phyloP scores from a whole-genome alignment of 2,329 filamentous ascomycete genomes.

The Nemania sp. region DNA sequence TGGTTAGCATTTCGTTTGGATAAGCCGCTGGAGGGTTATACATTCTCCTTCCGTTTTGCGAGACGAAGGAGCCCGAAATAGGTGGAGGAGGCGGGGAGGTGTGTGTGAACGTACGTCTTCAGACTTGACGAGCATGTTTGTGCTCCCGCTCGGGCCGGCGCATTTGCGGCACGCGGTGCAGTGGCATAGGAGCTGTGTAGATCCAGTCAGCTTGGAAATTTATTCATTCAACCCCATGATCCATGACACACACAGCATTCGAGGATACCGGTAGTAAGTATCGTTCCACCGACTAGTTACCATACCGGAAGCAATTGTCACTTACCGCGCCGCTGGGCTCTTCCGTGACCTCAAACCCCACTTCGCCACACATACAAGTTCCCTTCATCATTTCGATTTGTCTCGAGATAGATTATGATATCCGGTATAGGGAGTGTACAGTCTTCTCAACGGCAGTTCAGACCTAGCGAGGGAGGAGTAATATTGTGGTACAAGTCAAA shows the following conservation, averaged over 20 bases:
- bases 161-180: constrained; percentile 14
- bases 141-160: constrained; percentile 19
- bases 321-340: constrained; percentile 16
- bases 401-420: too few relatives aligned
- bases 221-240: too few relatives aligned
- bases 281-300: background rate
- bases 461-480: too few relatives aligned
- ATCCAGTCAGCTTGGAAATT: background rate
- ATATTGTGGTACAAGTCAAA: too few relatives aligned
- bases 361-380: constrained; percentile 21
- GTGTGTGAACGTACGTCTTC: constrained; percentile 7
- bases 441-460: too few relatives aligned
- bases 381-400: constrained; percentile 9
- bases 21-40: too few relatives aligned
- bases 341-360: constrained; percentile 12
- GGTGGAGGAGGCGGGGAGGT: too few relatives aligned
- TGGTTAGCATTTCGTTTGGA: too few relatives aligned
- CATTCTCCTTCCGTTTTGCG: background rate
- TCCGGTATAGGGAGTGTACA: too few relatives aligned
- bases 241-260: background rate
- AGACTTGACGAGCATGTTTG: constrained; percentile 14
- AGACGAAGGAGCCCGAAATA: background rate
- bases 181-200: constrained; percentile 14
- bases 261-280: too few relatives aligned
- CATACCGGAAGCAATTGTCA: background rate